Evolutionary conservation across 176 grass and related monocot genomes (phyloP).

Genomic region (Bonia amplexicaulis): DNA sequence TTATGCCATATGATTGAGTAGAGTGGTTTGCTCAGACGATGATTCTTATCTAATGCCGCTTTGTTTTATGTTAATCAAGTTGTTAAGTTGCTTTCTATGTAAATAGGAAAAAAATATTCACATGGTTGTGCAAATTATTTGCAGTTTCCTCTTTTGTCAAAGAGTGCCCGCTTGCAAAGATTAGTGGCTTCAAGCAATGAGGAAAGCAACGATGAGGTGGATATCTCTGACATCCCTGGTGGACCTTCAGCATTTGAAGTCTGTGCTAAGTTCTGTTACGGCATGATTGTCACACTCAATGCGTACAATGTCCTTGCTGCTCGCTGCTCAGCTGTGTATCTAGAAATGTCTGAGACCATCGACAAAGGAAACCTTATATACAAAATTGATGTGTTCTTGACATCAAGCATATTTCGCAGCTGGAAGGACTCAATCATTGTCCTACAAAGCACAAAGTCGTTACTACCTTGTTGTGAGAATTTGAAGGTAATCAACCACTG

Average conservation of each 20-base stretch:
- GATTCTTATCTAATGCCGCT: neutral
- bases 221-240: conserved; percentile 85
- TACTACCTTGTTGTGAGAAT: conserved; percentile 71
- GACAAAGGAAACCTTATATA: conserved; percentile 99
- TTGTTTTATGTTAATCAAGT: conserved; percentile 11
- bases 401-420: conserved; percentile 69
- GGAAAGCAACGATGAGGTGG: conserved; percentile 67
- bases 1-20: neutral
- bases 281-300: conserved; percentile 93
- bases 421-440: conserved; percentile 98
- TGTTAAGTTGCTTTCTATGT: neutral
- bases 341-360: conserved; percentile 88
- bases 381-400: conserved; percentile 96
- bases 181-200: conserved; percentile 59
- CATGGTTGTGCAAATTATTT: conserved; percentile 10
- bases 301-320: conserved; percentile 88
- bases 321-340: conserved; percentile 83
- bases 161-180: conserved; percentile 84
- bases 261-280: conserved; percentile 96
- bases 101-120: neutral
- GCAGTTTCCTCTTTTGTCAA: conserved; percentile 98
- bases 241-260: conserved; percentile 93
- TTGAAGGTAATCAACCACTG: conserved; percentile 82
- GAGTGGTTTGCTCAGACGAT: neutral
- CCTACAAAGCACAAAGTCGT: conserved; percentile 72